phyloP scores from a whole-genome alignment of 2,329 filamentous ascomycete genomes.

The Penicillium hesseltinei region DNA sequence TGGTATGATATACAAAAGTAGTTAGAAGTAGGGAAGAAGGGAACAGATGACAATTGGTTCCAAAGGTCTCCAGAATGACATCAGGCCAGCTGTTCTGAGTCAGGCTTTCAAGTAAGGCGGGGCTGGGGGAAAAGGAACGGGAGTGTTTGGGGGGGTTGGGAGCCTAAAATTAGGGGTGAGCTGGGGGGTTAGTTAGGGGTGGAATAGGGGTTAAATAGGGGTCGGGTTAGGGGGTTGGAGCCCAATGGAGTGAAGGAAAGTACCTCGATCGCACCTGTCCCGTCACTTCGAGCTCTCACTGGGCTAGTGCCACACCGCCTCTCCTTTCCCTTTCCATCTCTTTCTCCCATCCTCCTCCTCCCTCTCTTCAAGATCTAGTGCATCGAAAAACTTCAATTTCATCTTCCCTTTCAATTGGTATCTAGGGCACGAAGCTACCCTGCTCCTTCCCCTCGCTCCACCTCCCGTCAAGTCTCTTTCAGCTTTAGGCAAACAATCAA shows the following conservation, averaged over 20 bases:
- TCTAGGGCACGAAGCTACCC: constrained; percentile 92
- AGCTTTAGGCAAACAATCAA: constrained; percentile 25
- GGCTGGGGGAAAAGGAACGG: background rate
- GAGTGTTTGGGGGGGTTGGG: background rate
- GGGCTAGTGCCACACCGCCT: constrained; percentile 23
- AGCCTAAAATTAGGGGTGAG: background rate
- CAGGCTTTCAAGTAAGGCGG: background rate
- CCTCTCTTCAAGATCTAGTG: constrained; percentile 24
- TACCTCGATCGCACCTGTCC: background rate
- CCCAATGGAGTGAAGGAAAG: background rate
- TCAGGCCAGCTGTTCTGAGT: constrained; percentile 18
- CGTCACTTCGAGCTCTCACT: constrained; percentile 5
- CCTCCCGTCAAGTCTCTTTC: constrained; percentile 58
- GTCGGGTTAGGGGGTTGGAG: background rate
- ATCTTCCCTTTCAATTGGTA: constrained; percentile 39
- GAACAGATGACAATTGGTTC: background rate
- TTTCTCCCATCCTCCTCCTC: constrained; percentile 21
- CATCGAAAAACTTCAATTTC: constrained; percentile 22
- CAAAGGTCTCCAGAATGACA: constrained; percentile 24
- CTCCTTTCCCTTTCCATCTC: constrained; percentile 21
- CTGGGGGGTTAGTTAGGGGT: too few species aligned
- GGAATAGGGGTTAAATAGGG: background rate
- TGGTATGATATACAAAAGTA: background rate
- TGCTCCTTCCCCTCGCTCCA: constrained; percentile 46
- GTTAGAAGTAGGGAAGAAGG: background rate